These are phyloP conservation scores for Candolleomyces eurysporus DNA, from an alignment of 768 basidiomycete genomes.

Conservation along the genomic window DNA sequence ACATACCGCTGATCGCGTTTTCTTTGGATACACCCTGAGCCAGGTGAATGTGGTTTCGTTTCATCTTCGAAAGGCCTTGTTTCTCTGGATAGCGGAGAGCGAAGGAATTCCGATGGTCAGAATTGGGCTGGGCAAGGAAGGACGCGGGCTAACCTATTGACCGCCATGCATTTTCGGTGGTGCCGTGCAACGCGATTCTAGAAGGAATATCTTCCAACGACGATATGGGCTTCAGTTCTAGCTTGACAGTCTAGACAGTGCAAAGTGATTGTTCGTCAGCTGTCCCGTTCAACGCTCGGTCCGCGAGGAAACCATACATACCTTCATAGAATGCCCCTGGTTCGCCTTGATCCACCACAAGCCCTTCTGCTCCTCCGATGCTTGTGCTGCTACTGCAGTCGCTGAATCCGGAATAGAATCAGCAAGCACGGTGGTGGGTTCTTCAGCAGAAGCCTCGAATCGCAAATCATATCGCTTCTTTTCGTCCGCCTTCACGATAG, in stretches of 20 bases:
- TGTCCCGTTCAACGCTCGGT: background rate
- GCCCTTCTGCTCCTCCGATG: background rate
- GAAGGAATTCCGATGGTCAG: background rate
- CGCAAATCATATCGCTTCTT: conserved; percentile 64
- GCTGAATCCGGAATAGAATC: background rate
- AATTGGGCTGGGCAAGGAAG: background rate
- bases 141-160: background rate
- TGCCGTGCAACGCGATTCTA: conserved; percentile 79
- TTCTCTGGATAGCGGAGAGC: conserved; percentile 38
- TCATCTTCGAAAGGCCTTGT: conserved; percentile 80
- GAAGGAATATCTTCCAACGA: conserved; percentile 63
- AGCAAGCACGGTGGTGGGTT: background rate
- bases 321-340: conserved; percentile 87
- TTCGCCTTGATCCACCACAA: conserved; percentile 86
- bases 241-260: conserved; percentile 54
- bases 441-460: conserved; percentile 32
- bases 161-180: conserved; percentile 63
- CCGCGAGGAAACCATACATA: conserved; percentile 16
- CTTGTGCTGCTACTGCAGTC: background rate
- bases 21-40: conserved; percentile 73
- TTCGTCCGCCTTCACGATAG: conserved; percentile 63
- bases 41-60: conserved; percentile 88
- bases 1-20: conserved; percentile 73
- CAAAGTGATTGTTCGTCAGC: background rate
- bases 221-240: conserved; percentile 62